Evolutionary conservation across 2,329 filamentous ascomycete species (phyloP).

Genomic region (Colletotrichum sublineola): DNA sequence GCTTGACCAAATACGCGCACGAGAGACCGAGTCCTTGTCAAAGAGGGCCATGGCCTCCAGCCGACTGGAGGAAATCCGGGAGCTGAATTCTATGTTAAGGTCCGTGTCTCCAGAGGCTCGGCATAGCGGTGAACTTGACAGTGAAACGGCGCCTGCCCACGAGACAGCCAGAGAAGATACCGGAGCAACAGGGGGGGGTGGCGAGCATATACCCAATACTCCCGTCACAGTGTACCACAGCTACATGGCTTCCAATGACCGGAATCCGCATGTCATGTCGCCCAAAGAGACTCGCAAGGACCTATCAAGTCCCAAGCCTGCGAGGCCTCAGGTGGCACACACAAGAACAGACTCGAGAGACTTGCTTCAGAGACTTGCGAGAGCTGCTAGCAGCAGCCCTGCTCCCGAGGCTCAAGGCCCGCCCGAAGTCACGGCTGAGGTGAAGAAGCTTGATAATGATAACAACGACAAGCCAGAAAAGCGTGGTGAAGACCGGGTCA

Average conservation of each 20-base stretch:
- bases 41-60: conserved; percentile 62
- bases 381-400: conserved; percentile 62
- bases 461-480: not conserved
- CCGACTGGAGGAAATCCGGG: conserved; percentile 66
- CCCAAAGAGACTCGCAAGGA: conserved; percentile 40
- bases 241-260: conserved; percentile 28
- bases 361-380: conserved; percentile 63
- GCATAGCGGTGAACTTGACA: conserved; percentile 48
- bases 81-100: conserved; percentile 61
- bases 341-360: conserved; percentile 60
- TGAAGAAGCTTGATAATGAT: not conserved
- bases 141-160: conserved; percentile 33
- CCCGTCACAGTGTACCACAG: conserved; percentile 57
- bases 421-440: not conserved
- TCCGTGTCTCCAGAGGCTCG: conserved; percentile 58
- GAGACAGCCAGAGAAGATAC: not conserved
- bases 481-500: not conserved
- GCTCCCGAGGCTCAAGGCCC: conserved; percentile 46
- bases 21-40: conserved; percentile 60
- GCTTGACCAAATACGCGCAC: conserved; percentile 62
- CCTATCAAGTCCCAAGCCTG: conserved; percentile 26
- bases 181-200: conserved; percentile 43
- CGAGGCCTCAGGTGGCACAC: conserved; percentile 34
- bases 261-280: conserved; percentile 37
- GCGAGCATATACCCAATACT: conserved; percentile 55